Percentiles rank a stretch among this genome's conserved stretches.
phyloP scores from a whole-genome alignment of 208 protist species.

The Ichthyophonus hoferi region DNA sequence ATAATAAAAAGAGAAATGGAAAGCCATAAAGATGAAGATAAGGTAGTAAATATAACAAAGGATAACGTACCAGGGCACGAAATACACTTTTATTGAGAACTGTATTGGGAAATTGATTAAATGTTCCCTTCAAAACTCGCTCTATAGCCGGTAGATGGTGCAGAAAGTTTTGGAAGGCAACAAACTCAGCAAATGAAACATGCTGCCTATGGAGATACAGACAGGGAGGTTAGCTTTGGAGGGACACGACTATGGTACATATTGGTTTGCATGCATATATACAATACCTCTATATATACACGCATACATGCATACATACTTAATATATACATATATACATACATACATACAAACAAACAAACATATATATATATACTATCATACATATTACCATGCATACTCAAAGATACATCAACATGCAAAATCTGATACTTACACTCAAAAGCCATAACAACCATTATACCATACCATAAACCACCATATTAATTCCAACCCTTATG shows the following conservation, averaged over 20 bases:
- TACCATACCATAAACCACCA: no score
- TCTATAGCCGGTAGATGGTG: constrained; percentile 19
- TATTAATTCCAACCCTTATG: no score
- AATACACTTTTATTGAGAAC: constrained; percentile 1
- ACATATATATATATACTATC: no score
- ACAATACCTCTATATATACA: no score
- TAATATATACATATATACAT: no score
- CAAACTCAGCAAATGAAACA: constrained; percentile 7
- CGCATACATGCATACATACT: no score
- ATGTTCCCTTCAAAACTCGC: neutral
- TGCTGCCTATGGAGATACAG: neutral
- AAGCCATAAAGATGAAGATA: neutral
- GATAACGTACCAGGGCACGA: neutral
- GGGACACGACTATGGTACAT: no score
- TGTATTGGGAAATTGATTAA: neutral
- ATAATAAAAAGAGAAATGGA: neutral
- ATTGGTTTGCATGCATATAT: no score
- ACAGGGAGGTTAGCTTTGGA: neutral
- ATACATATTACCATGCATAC: no score
- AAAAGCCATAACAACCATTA: no score
- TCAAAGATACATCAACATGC: no score
- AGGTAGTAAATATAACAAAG: neutral
- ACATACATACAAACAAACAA: neutral
- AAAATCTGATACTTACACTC: no score
- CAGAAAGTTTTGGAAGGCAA: constrained; percentile 14